Evolutionary conservation across 192 early-diverging fungal genomes (phyloP).

Genomic region (Pilaira anomala): DNA sequence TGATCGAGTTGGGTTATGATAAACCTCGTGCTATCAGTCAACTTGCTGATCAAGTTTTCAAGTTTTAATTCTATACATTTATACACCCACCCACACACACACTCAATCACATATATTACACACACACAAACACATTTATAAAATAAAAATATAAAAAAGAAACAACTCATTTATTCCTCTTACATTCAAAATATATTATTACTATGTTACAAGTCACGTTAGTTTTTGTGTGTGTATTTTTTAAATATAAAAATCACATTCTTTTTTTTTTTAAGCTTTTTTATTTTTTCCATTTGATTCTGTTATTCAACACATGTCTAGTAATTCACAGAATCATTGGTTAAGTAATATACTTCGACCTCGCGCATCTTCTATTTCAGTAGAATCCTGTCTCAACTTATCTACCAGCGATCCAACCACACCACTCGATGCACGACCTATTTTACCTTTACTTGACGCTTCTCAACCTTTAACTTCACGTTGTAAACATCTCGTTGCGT

Average conservation of each 20-base stretch:
- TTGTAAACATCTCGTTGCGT: conserved; percentile 45
- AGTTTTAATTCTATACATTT: conserved; percentile 60
- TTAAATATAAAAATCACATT: background rate
- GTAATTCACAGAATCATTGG: conserved; percentile 24
- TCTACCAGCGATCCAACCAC: conserved; percentile 19
- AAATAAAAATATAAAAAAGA: no score
- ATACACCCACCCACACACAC: no score
- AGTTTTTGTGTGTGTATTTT: no score
- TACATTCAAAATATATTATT: no score
- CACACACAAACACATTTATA: no score
- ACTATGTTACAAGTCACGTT: no score
- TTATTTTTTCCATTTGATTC: background rate
- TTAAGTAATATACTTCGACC: conserved; percentile 32
- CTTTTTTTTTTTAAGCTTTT: background rate
- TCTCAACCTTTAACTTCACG: conserved; percentile 38
- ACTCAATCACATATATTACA: no score
- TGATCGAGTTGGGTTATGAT: conserved; percentile 75
- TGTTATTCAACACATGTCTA: background rate
- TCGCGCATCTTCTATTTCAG: conserved; percentile 22
- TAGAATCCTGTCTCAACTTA: conserved; percentile 37
- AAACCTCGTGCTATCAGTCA: conserved; percentile 77
- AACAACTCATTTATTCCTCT: no score
- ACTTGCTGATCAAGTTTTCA: conserved; percentile 83
- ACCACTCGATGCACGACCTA: conserved; percentile 50
- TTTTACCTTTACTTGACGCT: conserved; percentile 42